Conservation (phyloP, 192 early-diverging fungal species). For the Podochytrium sp. region DNA sequence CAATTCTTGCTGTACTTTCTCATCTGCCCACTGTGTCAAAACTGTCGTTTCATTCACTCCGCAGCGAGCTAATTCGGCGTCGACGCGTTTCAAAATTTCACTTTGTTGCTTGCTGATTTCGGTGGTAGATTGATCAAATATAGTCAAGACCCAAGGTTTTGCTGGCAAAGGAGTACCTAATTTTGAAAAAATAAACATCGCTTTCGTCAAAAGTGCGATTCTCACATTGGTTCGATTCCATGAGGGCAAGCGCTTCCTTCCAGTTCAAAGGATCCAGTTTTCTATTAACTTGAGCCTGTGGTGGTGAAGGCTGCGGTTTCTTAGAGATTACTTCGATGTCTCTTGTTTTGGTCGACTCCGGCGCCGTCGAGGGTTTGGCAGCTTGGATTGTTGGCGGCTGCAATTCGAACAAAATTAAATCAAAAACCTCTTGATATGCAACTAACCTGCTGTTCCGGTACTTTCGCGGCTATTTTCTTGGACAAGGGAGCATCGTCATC, state of each 20-base stretch:
- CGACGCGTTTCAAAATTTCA: neutral
- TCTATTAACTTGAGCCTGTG: too few relatives aligned
- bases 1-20: neutral
- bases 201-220: too few relatives aligned
- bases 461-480: too few relatives aligned
- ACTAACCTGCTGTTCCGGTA: too few relatives aligned
- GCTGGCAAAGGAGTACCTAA: constrained; percentile 6
- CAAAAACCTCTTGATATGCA: too few relatives aligned
- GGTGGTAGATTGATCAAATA: neutral
- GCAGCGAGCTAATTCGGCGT: neutral
- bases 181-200: neutral
- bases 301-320: too few relatives aligned
- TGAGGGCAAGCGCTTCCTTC: neutral
- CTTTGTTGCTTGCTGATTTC: neutral
- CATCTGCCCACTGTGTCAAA: neutral
- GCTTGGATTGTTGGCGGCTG: too few relatives aligned
- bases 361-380: too few relatives aligned
- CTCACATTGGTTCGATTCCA: constrained; percentile 8
- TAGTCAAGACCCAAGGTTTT: neutral
- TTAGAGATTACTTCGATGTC: too few relatives aligned
- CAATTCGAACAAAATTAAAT: too few relatives aligned
- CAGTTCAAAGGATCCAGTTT: neutral
- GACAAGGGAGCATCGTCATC: too few relatives aligned
- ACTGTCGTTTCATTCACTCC: neutral
- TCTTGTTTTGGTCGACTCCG: too few relatives aligned